Base-by-base conservation (phyloP, 176 grass and related monocot species). In the Microstegium vimineum region DNA sequence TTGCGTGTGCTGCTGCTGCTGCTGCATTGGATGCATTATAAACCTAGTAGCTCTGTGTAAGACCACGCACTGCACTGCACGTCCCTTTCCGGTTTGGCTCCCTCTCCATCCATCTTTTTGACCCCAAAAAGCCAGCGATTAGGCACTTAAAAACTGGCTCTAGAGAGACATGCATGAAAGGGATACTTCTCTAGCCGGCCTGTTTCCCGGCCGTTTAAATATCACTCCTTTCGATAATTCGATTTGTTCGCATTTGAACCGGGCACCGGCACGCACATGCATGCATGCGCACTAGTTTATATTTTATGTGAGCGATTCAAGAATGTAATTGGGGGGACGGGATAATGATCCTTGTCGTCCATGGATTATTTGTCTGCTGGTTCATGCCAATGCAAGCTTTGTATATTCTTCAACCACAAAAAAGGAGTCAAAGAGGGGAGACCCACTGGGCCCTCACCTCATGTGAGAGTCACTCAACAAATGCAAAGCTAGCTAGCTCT, bases 131-230 rank as follows among this genome's bases (percentile, higher is more conserved):
- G 88, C 61, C 84, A 83, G 40, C 33, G 7, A 83, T 80, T 75
- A 87, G 84, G 89, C 52, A 78, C 49, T 87, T 79, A 68, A 90
- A 73, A 90, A 86, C n/a, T 83, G 68, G 80, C 13, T 87, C 80
- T 90, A 90, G 84, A 87, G 80, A 87, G 84, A 80, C 89, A 90
- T 90, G 84, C 89, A 90, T 90, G 84, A 90, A 90, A 87, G 84
- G 74, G 89, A 80, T 87, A 82, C 47, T 90, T 75, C 84, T 75
- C 88, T 90, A 57, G 52, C 56, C 9, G 75, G 69, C 56, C 9
- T 80, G 69, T 83, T 87, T 83, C 69, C 69, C n/a, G n/a, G n/a
- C n/a, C 69, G 80, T 63, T 80, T 83, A 56, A 87, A 80, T 75
- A 83, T 75, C 74, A 45, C 69, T 75, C 84, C 84, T 86, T 90